A percentile compares a stretch with the other conserved stretches of the same genome.
Conservation (phyloP, 1,284 basidiomycete genomes). For the Cutaneotrichosporon sp. region DNA sequence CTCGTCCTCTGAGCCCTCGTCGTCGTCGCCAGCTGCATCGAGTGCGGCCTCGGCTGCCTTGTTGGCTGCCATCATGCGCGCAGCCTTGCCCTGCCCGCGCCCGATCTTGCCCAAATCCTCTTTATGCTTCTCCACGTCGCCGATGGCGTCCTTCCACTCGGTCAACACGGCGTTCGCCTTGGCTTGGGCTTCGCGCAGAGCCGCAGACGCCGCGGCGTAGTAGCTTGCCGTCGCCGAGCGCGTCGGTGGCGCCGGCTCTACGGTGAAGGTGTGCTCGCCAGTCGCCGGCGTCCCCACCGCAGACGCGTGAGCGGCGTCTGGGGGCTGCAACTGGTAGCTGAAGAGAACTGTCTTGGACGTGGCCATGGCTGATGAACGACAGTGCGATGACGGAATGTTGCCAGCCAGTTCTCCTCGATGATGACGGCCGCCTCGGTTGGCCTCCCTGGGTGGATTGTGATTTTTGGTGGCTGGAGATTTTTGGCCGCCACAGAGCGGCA, state of each 20-base stretch:
- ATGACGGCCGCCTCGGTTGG: too few relatives aligned
- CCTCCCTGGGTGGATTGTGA: too few relatives aligned
- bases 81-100: conserved; percentile 28
- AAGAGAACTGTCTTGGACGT: conserved; percentile 11
- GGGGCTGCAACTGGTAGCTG: conserved; percentile 22
- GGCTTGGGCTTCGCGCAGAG: conserved; percentile 22
- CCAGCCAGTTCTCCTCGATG: too few relatives aligned
- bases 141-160: conserved; percentile 35
- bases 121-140: conserved; percentile 32
- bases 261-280: neutral
- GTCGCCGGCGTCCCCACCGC: neutral
- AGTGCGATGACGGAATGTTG: neutral
- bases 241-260: neutral
- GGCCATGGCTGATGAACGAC: conserved; percentile 1
- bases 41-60: conserved; percentile 8
- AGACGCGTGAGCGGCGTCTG: conserved; percentile 9
- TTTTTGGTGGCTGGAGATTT: neutral
- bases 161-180: conserved; percentile 28
- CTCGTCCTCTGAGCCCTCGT: conserved; percentile 4
- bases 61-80: conserved; percentile 26
- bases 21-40: conserved; percentile 9
- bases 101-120: conserved; percentile 26
- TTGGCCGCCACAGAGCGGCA: neutral
- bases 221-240: conserved; percentile 20
- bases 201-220: conserved; percentile 18